These are phyloP conservation scores for Fusarium citri DNA, from an alignment of 2,329 filamentous ascomycete species.

Conservation along the genomic window DNA sequence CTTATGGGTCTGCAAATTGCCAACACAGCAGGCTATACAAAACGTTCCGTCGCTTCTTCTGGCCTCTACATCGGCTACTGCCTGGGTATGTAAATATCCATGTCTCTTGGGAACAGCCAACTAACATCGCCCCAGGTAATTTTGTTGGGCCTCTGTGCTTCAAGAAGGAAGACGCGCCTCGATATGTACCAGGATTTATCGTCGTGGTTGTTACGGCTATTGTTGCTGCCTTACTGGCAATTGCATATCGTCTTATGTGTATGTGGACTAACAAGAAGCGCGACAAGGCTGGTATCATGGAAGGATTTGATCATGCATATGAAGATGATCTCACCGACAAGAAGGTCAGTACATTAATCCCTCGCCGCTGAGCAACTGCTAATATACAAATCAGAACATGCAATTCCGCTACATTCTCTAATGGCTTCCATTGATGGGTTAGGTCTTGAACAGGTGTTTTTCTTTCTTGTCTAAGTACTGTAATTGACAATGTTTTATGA, in stretches of 20 bases:
- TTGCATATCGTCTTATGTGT: slow-evolving; percentile 59
- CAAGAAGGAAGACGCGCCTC: slow-evolving; percentile 54
- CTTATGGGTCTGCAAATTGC: slow-evolving; percentile 56
- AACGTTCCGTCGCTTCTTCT: slow-evolving; percentile 60
- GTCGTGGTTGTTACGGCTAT: slow-evolving; percentile 52
- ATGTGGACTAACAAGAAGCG: slow-evolving; percentile 57
- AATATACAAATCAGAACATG: slow-evolving; percentile 18
- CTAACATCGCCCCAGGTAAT: slow-evolving; percentile 45
- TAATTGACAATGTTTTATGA: too few relatives aligned
- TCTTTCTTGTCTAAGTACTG: too few relatives aligned
- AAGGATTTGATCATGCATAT: slow-evolving; percentile 64
- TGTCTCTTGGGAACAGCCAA: too few relatives aligned
- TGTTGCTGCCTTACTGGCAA: slow-evolving; percentile 48
- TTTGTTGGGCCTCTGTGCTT: slow-evolving; percentile 59
- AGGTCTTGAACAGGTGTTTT: too few relatives aligned
- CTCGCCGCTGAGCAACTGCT: background rate
- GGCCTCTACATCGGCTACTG: slow-evolving; percentile 65
- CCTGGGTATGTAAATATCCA: slow-evolving; percentile 48
- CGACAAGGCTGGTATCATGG: slow-evolving; percentile 56
- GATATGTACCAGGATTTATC: slow-evolving; percentile 55
- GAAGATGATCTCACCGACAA: slow-evolving; percentile 64
- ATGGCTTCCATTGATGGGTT: too few relatives aligned
- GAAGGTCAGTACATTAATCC: slow-evolving; percentile 27
- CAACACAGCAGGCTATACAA: slow-evolving; percentile 65
- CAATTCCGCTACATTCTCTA: slow-evolving; percentile 38